These are phyloP conservation scores for Tanacetum coccineum DNA, from an alignment of 129 eudicot genomes.

Conservation along the genomic window DNA sequence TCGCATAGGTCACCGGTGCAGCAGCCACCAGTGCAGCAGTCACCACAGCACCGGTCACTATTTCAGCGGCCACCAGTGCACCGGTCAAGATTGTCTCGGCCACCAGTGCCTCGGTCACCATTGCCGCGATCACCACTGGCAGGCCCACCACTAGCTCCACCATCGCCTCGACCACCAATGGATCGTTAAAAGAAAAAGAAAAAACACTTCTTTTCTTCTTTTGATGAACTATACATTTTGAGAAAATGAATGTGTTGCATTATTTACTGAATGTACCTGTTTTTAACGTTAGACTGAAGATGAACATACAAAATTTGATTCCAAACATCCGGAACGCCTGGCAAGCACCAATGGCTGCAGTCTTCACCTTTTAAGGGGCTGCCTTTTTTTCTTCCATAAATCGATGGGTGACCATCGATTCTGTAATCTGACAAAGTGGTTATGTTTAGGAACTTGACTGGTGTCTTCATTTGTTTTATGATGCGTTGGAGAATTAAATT, in stretches of 20 bases:
- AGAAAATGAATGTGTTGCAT: neutral
- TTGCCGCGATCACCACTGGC: no score
- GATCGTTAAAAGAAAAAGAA: neutral
- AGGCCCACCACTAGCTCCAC: no score
- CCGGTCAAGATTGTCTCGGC: no score
- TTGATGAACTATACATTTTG: neutral
- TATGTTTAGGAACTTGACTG: slow-evolving; percentile 59
- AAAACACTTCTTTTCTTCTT: neutral
- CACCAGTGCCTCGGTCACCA: no score
- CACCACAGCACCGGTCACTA: neutral
- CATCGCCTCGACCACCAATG: neutral
- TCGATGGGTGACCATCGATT: slow-evolving; percentile 89
- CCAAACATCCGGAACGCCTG: slow-evolving; percentile 97
- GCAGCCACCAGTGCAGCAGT: neutral
- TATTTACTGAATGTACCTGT: slow-evolving; percentile 17
- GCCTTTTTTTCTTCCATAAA: slow-evolving; percentile 56
- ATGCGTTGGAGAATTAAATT: slow-evolving; percentile 53
- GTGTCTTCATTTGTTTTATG: slow-evolving; percentile 59
- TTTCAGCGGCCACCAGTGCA: no score
- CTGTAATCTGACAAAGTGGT: slow-evolving; percentile 74
- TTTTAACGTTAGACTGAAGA: slow-evolving; percentile 35
- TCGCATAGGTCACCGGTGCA: neutral
- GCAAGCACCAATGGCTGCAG: slow-evolving; percentile 99
- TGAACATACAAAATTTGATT: slow-evolving; percentile 66
- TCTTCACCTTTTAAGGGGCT: slow-evolving; percentile 56